A percentile compares a stretch with the other conserved stretches of the same genome.
These are phyloP conservation scores for Erysimum cheiranthoides DNA, from an alignment of 345 rosid genomes.

Conservation along the genomic window DNA sequence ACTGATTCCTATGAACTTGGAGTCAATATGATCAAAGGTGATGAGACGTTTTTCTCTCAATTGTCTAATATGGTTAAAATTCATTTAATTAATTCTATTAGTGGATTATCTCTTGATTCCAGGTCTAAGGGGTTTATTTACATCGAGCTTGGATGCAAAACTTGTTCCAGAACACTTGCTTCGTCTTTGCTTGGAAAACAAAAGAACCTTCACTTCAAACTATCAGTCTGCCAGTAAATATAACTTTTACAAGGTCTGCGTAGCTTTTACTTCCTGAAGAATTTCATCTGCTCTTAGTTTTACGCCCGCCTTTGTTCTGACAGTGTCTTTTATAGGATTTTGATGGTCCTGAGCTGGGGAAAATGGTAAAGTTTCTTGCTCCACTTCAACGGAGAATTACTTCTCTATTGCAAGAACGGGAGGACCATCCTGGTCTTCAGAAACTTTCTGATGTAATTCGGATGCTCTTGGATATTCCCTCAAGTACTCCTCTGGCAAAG, in stretches of 20 bases:
- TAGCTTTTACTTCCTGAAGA: constrained; percentile 22
- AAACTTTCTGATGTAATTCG: constrained; percentile 67
- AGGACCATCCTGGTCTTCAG: constrained; percentile 84
- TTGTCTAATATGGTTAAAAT: background rate
- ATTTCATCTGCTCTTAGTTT: constrained; percentile 15
- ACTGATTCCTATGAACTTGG: constrained; percentile 74
- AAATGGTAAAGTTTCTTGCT: constrained; percentile 74
- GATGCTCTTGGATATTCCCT: constrained; percentile 81
- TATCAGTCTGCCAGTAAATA: constrained; percentile 51
- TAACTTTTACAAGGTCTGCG: constrained; percentile 90
- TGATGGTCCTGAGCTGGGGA: constrained; percentile 66
- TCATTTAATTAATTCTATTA: constrained; percentile 14
- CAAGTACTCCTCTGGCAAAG: constrained; percentile 83
- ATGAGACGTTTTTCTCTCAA: constrained; percentile 19
- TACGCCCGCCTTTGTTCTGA: constrained; percentile 33
- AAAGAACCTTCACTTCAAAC: constrained; percentile 50
- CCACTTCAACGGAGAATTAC: constrained; percentile 53
- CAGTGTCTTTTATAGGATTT: constrained; percentile 58
- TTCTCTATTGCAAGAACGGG: constrained; percentile 67
- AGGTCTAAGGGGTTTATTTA: constrained; percentile 68
- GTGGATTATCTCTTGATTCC: constrained; percentile 40
- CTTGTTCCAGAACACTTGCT: constrained; percentile 87
- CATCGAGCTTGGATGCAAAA: constrained; percentile 72
- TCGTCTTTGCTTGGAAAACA: constrained; percentile 71
- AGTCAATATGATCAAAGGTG: constrained; percentile 75